phyloP scores from a whole-genome alignment of 2,329 filamentous ascomycete species.

The Elsinoe fawcettii region DNA sequence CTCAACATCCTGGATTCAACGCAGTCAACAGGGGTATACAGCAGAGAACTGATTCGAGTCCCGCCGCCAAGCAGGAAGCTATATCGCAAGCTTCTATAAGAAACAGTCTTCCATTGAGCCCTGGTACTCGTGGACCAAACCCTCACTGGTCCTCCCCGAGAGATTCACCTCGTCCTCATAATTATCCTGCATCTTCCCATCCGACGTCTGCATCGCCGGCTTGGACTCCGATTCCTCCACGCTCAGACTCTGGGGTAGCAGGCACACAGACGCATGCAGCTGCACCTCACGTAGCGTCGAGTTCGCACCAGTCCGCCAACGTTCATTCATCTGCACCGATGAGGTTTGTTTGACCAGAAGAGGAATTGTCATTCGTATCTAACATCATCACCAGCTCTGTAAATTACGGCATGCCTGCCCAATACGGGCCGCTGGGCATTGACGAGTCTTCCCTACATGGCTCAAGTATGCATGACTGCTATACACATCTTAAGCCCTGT shows the following conservation, averaged over 20 bases:
- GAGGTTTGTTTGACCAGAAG: not conserved
- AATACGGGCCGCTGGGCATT: constrained; percentile 13
- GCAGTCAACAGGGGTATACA: not conserved
- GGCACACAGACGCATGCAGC: not conserved
- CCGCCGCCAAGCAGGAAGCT: not conserved
- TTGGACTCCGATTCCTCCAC: constrained; percentile 14
- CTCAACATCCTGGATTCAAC: not conserved
- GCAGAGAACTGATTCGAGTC: not conserved
- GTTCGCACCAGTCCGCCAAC: not conserved
- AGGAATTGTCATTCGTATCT: not conserved
- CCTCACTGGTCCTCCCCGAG: constrained; percentile 6
- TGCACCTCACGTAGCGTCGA: not conserved
- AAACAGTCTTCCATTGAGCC: constrained; percentile 5
- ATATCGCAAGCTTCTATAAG: not conserved
- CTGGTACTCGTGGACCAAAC: not conserved
- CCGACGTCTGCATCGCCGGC: constrained; percentile 2
- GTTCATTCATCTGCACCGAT: not conserved
- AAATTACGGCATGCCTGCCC: constrained; percentile 14
- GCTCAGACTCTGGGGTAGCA: constrained; percentile 9
- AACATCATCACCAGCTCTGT: not conserved
- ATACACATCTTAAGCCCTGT: too few species aligned
- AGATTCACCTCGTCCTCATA: constrained; percentile 7
- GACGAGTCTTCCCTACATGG: constrained; percentile 12
- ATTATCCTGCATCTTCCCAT: not conserved
- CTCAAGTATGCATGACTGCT: not conserved